Percentiles rank a stretch among this genome's conserved stretches.
Evolutionary conservation across 495 filamentous ascomycete genomes (phyloP).

Genomic region (Pseudevernia furfuracea): DNA sequence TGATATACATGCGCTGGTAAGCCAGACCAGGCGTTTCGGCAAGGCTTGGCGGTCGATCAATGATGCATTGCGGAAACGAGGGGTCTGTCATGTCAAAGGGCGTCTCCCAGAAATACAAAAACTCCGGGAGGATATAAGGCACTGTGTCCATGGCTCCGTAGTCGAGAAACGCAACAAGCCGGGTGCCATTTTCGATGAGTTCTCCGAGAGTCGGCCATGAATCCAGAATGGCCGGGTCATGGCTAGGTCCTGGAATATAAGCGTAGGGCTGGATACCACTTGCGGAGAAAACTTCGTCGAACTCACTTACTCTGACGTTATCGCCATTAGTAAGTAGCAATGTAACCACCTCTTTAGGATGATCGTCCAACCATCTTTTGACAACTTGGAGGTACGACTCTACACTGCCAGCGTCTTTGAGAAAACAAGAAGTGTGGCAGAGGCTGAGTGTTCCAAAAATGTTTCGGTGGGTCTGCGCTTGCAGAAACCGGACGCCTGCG

Average conservation of each 20-base stretch:
- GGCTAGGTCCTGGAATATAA: conserved; percentile 38
- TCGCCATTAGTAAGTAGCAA: conserved; percentile 62
- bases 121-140: conserved; percentile 61
- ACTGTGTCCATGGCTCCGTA: conserved; percentile 43
- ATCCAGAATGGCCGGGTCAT: conserved; percentile 28
- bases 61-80: conserved; percentile 44
- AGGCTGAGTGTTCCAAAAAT: conserved; percentile 44
- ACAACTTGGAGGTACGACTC: conserved; percentile 47
- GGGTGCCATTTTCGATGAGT: conserved; percentile 52
- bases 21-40: conserved; percentile 27
- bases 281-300: conserved; percentile 46
- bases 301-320: conserved; percentile 38
- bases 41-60: conserved; percentile 47
- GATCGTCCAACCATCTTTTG: conserved; percentile 54
- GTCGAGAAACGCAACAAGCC: conserved; percentile 57
- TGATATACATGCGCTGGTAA: conserved; percentile 46
- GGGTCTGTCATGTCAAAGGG: conserved; percentile 51
- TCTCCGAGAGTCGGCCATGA: conserved; percentile 57
- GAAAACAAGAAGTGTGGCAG: conserved; percentile 57
- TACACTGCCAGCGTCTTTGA: conserved; percentile 59
- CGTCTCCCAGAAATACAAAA: conserved; percentile 64
- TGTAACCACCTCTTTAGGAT: conserved; percentile 62
- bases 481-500: conserved; percentile 61
- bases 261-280: conserved; percentile 52
- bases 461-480: conserved; percentile 57